Percentiles rank a stretch among this genome's conserved stretches.
Evolutionary conservation across 345 rosid genomes (phyloP).

Genomic region (Eucalyptus pauciflora): DNA sequence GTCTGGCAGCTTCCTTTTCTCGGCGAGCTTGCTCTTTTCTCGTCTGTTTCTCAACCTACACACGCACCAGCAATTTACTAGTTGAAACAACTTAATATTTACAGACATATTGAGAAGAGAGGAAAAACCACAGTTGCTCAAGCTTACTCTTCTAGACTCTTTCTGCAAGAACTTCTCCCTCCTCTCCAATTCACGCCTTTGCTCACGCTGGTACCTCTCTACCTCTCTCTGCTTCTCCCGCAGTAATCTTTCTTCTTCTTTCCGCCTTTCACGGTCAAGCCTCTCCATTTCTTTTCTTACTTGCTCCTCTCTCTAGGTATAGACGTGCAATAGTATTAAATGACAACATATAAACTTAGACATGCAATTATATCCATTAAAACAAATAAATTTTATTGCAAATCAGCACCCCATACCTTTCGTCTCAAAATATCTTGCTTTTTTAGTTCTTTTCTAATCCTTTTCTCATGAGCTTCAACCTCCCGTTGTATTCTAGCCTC

Average conservation of each 20-base stretch:
- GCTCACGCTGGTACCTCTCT: constrained; percentile 72
- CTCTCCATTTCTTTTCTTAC: constrained; percentile 79
- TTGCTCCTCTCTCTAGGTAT: constrained; percentile 65
- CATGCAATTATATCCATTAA: not conserved
- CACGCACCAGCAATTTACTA: not conserved
- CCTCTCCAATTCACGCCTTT: constrained; percentile 78
- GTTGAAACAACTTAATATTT: not conserved
- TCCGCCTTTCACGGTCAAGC: constrained; percentile 84
- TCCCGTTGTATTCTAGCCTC: constrained; percentile 84
- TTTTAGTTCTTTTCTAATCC: constrained; percentile 79
- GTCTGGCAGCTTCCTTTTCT: constrained; percentile 71
- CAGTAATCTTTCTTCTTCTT: constrained; percentile 79
- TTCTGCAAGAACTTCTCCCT: constrained; percentile 82
- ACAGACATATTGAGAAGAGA: not conserved
- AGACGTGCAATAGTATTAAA: not conserved
- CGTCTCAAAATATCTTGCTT: constrained; percentile 72
- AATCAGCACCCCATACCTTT: constrained; percentile 35
- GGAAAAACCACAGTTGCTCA: not conserved
- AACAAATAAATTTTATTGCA: not conserved
- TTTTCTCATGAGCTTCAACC: constrained; percentile 82
- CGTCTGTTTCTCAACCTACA: constrained; percentile 73
- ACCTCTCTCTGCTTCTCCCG: constrained; percentile 92
- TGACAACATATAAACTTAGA: not conserved
- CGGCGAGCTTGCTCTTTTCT: constrained; percentile 80
- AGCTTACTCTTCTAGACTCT: constrained; percentile 68